Percentiles rank a stretch among this genome's conserved stretches.
Conservation (phyloP, 139 green algal species). For the Nannochloris sp. region DNA sequence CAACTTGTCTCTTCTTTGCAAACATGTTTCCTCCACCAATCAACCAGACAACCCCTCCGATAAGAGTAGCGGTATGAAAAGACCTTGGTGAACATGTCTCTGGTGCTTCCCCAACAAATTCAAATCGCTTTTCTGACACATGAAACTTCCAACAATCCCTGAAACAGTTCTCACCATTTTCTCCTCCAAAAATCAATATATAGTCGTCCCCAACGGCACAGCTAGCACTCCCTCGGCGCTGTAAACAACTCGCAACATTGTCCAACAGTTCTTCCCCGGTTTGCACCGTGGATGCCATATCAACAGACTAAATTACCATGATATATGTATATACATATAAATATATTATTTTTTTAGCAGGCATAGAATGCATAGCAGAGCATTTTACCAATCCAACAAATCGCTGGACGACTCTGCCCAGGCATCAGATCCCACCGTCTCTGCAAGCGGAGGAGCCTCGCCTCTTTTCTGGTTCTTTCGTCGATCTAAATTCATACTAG, state of each 20-base stretch:
- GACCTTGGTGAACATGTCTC: not conserved
- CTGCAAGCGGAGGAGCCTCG: no score
- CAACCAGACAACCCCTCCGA: constrained; percentile 17
- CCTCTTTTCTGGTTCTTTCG: no score
- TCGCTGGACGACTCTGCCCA: no score
- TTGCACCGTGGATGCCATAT: no score
- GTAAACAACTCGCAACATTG: not conserved
- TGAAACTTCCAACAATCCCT: constrained; percentile 4
- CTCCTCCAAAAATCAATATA: constrained; percentile 9
- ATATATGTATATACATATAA: no score
- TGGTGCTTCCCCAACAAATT: not conserved
- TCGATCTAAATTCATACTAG: no score
- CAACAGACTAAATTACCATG: no score
- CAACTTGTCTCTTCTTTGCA: not conserved
- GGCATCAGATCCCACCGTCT: no score
- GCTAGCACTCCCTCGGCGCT: not conserved
- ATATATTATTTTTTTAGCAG: no score
- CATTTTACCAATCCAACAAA: no score
- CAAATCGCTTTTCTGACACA: not conserved
- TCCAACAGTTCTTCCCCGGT: no score
- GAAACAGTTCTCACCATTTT: constrained; percentile 1
- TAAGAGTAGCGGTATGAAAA: constrained; percentile 21
- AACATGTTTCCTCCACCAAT: constrained; percentile 6
- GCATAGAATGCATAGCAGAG: no score
- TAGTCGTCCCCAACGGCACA: not conserved